Evolutionary conservation across 768 basidiomycete species (phyloP), one percentile per base, ranked within the genome.

Genomic region (Trametes cubensis): DNA sequence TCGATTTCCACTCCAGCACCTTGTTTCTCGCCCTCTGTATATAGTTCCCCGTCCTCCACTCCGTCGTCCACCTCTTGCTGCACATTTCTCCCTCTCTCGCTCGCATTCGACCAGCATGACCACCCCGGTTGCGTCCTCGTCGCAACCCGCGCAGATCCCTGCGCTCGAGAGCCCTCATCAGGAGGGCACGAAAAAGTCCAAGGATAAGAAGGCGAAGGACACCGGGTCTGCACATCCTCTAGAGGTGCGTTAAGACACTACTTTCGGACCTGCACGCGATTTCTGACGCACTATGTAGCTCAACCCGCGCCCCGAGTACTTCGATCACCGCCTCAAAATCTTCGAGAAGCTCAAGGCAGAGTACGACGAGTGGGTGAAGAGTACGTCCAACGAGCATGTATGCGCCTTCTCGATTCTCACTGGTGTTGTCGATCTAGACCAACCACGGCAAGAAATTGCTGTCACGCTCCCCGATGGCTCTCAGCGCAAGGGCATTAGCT

Each of bases 381-480:
- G 95, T 94, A 47, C 57, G 81, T 72, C 6, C n/a, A 2, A 6
- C 6, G 11, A 6, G 2, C 10, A 11, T 34, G 11, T 6, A 34
- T 11, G 6, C 10, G 11, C 11, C 34, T 11, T 6, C 6, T 2
- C 11, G 34, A 7, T 11, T 5, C 34, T 34, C 10, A 34, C 6
- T 34, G 34, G 6, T 11, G 34, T 11, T 11, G 10, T 11, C 11
- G 2, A 28, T 11, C 2, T 25, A 89, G 90, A 80, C 1, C 91
- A 96, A 79, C 88, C 92, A 7, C 85, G 93, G 41, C 85, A 90
- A 65, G 86, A 89, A 49, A 96, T 98, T 68, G 80, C 78, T 2
- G 79, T 99, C 70, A 94, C 92, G 4, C 75, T 99, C 65, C 89
- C 86, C 6, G 92, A 98, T 79, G 94, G 95, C 17, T 86, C 89